These are phyloP conservation scores for Suillus paluster DNA, from an alignment of 768 basidiomycete species.

Conservation along the genomic window DNA sequence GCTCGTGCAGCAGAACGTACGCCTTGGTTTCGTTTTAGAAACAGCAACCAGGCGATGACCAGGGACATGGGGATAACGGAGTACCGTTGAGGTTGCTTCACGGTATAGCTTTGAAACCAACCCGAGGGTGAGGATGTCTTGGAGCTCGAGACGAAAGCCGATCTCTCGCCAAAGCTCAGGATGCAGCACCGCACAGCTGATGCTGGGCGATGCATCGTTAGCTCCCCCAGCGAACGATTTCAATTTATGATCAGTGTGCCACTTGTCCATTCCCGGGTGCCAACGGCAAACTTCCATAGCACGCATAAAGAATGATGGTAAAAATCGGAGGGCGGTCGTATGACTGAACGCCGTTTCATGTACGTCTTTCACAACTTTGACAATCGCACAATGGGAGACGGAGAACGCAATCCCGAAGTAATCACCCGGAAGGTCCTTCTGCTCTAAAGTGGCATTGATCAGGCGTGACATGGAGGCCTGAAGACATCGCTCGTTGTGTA, in stretches of 20 bases:
- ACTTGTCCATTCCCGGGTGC: neutral
- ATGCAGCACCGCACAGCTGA: neutral
- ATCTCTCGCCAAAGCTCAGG: neutral
- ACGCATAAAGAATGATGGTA: slow-evolving; percentile 7
- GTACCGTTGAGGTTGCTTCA: neutral
- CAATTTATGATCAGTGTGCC: neutral
- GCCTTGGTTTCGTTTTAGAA: neutral
- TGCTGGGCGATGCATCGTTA: neutral
- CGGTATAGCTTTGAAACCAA: slow-evolving; percentile 4
- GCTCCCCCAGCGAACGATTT: neutral
- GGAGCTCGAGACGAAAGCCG: neutral
- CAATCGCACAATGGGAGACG: slow-evolving; percentile 3
- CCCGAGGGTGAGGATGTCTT: slow-evolving; percentile 1
- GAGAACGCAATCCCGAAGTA: slow-evolving; percentile 4
- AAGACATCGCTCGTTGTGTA: slow-evolving; percentile 7
- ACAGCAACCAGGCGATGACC: neutral
- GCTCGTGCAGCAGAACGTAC: neutral
- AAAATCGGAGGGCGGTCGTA: neutral
- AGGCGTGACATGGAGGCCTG: slow-evolving; percentile 3
- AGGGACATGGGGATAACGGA: neutral
- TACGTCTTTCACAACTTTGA: slow-evolving; percentile 3
- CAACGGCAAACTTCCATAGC: neutral
- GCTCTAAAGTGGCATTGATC: neutral
- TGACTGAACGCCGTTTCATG: neutral
- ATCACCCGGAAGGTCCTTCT: neutral